Base-by-base conservation (phyloP, 2,329 filamentous ascomycete genomes). In the Talaromyces sp. region DNA sequence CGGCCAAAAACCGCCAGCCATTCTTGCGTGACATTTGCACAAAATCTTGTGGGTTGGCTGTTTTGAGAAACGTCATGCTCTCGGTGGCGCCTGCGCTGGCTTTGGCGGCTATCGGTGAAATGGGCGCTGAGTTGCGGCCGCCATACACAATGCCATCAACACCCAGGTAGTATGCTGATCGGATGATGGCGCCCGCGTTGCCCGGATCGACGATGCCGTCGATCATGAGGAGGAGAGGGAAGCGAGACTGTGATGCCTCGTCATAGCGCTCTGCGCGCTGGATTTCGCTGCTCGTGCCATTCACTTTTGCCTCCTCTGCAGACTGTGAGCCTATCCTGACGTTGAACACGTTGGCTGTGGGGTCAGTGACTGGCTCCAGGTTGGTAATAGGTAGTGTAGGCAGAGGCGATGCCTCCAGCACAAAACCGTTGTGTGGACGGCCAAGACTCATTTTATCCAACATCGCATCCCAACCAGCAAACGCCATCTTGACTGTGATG, bases 101-200 rank as follows among this genome's bases (percentile, higher is more conserved):
- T 74, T 97, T 97, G 62, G 96, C 82, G 0, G 90, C 87, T 9
- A 92, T 84, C 0, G 91, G 83, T 8, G 88, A 89, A 62, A 97
- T 79, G 0, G 86, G 83, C 0, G 92, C 89, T 17, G 88, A 90
- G 67, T 86, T 88, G 61, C 85, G 84, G 31, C 83, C 86, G 2
- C 91, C 90, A 58, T 96, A 86, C 2, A 86, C 86, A 21, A 99
- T 84, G 4, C 90, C 92, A 59, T 92, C 90, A 6, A 91, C 88
- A 24, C 93, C 93, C n/a, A 97, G 84, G 73, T 94, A 97, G 69
- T 91, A 89, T 2, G 92, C 91, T 6, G 91, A 91, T 38, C 94
- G 89, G 50, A 97, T 81, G 62, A 97, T 93, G 24, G 88, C 91
- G 48, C 94, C 94, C 0, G 97, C 79, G 70, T 99, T 99, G 27